Percentiles rank a stretch among this genome's conserved stretches.
phyloP scores from a whole-genome alignment of 2,329 filamentous ascomycete species.

The Fusarium sp. region DNA sequence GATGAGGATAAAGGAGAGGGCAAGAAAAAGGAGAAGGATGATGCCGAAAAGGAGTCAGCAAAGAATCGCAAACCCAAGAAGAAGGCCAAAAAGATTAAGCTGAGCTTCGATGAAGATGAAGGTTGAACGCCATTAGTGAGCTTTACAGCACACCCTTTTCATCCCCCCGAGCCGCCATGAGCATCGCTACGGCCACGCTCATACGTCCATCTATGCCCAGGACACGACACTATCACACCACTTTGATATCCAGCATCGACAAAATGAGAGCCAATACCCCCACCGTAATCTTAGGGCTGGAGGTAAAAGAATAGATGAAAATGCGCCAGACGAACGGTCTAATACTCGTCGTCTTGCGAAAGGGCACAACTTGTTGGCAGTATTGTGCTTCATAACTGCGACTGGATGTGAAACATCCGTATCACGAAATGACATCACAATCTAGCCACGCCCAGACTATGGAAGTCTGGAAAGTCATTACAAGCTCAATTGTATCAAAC shows the following conservation, averaged over 20 bases:
- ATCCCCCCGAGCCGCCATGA: not conserved
- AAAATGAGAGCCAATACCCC: not conserved
- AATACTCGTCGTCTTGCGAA: not conserved
- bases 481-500: slow-evolving; percentile 1
- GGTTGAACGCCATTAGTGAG: slow-evolving; percentile 42
- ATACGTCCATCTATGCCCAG: not conserved
- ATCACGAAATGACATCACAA: slow-evolving; percentile 31
- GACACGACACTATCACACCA: slow-evolving; percentile 2
- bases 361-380: not conserved
- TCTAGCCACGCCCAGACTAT: not conserved
- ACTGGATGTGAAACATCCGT: not conserved
- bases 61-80: slow-evolving; percentile 56
- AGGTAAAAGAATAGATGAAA: not conserved
- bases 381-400: not conserved
- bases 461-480: not conserved
- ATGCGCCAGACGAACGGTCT: not conserved
- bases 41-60: slow-evolving; percentile 40
- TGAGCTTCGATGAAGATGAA: slow-evolving; percentile 73
- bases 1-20: slow-evolving; percentile 19
- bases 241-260: not conserved
- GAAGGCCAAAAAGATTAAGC: slow-evolving; percentile 71
- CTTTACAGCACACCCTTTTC: not conserved
- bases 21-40: slow-evolving; percentile 9
- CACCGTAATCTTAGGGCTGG: not conserved
- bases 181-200: not conserved